Base-by-base conservation (phyloP, 2,329 filamentous ascomycete species). In the Cryphonectria carpinicola region DNA sequence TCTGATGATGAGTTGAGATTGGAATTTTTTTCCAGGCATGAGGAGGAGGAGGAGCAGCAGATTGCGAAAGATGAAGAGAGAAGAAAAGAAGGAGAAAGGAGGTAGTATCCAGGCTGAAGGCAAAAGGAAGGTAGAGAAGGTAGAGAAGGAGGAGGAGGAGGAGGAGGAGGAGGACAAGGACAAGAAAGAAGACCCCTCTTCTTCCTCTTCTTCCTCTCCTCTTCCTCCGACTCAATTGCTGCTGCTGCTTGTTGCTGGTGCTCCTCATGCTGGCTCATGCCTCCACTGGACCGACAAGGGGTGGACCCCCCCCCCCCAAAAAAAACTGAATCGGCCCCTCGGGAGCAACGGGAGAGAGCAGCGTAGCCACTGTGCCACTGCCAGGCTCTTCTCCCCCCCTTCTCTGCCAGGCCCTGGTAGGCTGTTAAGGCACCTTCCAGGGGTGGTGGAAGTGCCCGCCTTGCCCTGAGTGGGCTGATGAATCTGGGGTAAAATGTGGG, bases 401-500 rank as follows among this genome's bases (percentile, higher is more conserved):
- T 35, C 37, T 4, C 19, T 43, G 37, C 43, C 41, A 65, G 35
- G 37, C 39, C 32, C 61, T 54, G 19, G 8, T 49, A 49, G 46
- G 46, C 46, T 54, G 46, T n/a, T 49, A 49, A 7, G 46, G 46
- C 46, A 8, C 22, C 28, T 43, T 32, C 58, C 37, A 68, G 49
- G 37, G 61, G 37, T 49, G 37, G 67, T 68, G 70, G 70, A 69
- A 71, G 54, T 69, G 52, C 39, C 70, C 66, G 66, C n/a, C 61
- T n/a, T 49, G 63, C 63, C 65, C 64, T 41, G 58, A 37, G 65
- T 71, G 71, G 71, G 68, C 71, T 71, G 69, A 72, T 71, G 41
- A 72, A 72, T 72, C 71, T 71, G 71, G 71, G 71, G 71, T 72
- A 72, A 68, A 70, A 68, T 69, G 69, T 72, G 71, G 71, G 64